Evolutionary conservation across 345 rosid genomes (phyloP), one percentile per base, ranked within the genome.

Genomic region (Salix brachista): DNA sequence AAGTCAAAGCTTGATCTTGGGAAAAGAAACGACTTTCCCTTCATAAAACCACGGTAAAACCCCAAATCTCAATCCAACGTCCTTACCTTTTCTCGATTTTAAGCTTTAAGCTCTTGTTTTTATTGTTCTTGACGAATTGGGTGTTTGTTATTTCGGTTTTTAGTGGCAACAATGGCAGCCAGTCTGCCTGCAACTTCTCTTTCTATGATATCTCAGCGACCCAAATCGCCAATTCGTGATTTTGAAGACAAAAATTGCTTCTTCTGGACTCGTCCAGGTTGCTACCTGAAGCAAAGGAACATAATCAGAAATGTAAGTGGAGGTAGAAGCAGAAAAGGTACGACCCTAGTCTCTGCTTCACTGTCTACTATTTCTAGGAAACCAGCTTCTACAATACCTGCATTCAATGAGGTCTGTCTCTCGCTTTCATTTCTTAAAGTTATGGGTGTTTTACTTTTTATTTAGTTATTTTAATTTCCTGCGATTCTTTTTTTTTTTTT

Each of bases 361-460:
- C 79, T 83, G 73, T 85, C 88, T 11, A 68, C 9, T 76, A 80
- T 73, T 74, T 36, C 72, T 81, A 80, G 70, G 73, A 84, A 82
- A 54, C 62, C 82, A 14, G 54, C 10, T 70, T 30, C 86, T 18
- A 81, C 81, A 18, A 11, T 71, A 32, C 34, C 85, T 77, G 83
- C 89, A 75, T 80, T 91, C 76, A 81, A 81, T 61, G 86, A 89
- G 91, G 95, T 84, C 61, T 21, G 41, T 19, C 13, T n/a, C 8
- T 5, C 2, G 17, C 26, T 8, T 65, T 26, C 4, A 7, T 9
- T 54, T 50, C 19, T 50, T 6, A 0, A 56, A n/a, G 11, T 50
- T 36, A 6, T 60, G 26, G 17, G 14, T n/a, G 1, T 30, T 42
- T 34, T 8, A 9, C 16, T 39, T 34, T 70, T 41, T 21, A 3